phyloP scores from a whole-genome alignment of 2,329 filamentous ascomycete species.

The Phaeoacremonium minimum region DNA sequence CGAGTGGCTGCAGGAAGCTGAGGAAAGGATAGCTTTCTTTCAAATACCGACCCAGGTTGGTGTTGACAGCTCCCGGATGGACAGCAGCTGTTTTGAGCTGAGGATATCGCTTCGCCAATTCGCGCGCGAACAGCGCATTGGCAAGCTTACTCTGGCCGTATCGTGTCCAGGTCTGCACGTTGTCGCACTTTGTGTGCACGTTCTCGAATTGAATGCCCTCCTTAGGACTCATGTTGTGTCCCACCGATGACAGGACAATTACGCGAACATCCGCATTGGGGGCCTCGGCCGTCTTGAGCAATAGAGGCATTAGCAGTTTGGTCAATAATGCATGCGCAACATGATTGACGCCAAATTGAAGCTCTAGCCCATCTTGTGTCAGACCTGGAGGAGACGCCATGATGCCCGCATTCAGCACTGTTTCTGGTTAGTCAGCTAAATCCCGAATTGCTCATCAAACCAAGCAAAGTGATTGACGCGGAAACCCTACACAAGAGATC shows the following conservation, averaged over 20 bases:
- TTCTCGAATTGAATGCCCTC: conserved; percentile 21
- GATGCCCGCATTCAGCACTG: conserved; percentile 42
- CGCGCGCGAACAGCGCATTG: conserved; percentile 20
- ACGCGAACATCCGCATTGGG: conserved; percentile 20
- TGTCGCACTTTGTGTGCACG: conserved; percentile 15
- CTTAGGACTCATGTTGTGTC: conserved; percentile 14
- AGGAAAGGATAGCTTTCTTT: conserved; percentile 1
- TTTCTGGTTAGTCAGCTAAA: too few relatives aligned
- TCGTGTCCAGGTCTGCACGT: conserved; percentile 13
- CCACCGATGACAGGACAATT: conserved; percentile 20
- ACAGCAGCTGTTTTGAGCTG: conserved; percentile 17
- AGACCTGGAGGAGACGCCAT: conserved; percentile 28
- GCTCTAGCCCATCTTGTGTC: conserved; percentile 41
- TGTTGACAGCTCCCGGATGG: conserved; percentile 21
- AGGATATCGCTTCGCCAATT: conserved; percentile 18
- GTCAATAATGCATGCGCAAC: conserved; percentile 41
- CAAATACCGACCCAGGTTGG: conserved; percentile 13
- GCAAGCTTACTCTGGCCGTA: conserved; percentile 26
- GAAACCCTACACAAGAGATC: too few relatives aligned
- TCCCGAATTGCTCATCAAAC: too few relatives aligned
- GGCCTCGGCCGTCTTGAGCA: conserved; percentile 19
- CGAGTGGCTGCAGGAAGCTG: conserved; percentile 9
- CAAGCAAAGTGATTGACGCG: too few relatives aligned
- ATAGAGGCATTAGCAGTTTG: conserved; percentile 26
- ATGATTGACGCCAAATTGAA: conserved; percentile 45